These are phyloP conservation scores for Byssochlamys sp. DNA, from an alignment of 2,329 filamentous ascomycete species.

Conservation along the genomic window DNA sequence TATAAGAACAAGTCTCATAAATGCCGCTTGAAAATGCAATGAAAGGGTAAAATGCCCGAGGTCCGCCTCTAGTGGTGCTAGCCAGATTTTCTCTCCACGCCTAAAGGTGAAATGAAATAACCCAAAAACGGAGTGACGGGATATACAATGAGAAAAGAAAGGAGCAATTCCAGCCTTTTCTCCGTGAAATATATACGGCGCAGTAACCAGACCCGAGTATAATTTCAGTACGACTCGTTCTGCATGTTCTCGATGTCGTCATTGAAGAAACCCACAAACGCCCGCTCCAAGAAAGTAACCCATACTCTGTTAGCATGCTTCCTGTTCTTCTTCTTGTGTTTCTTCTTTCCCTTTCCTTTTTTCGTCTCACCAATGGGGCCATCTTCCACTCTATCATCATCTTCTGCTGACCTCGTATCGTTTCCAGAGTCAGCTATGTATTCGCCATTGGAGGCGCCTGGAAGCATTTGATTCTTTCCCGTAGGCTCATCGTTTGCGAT, in stretches of 20 bases:
- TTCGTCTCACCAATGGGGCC: conserved; percentile 37
- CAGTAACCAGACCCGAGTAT: neutral
- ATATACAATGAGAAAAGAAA: neutral
- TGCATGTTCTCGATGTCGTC: conserved; percentile 48
- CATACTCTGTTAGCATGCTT: conserved; percentile 54
- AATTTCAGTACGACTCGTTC: neutral
- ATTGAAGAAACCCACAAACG: conserved; percentile 66
- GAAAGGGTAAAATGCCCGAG: neutral
- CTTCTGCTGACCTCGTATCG: conserved; percentile 33
- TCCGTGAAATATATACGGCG: neutral
- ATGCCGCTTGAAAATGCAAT: neutral
- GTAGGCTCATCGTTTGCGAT: conserved; percentile 49
- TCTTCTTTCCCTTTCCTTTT: conserved; percentile 36
- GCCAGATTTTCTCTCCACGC: neutral
- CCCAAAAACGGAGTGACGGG: neutral
- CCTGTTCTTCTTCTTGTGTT: conserved; percentile 33
- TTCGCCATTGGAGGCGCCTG: conserved; percentile 7
- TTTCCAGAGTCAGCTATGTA: conserved; percentile 10
- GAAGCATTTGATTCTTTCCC: conserved; percentile 13
- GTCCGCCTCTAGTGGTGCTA: neutral
- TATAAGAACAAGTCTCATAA: neutral
- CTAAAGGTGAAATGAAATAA: neutral
- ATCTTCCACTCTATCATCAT: conserved; percentile 38
- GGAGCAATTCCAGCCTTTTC: neutral
- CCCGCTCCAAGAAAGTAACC: conserved; percentile 66